Percentiles rank a stretch among this genome's conserved stretches.
phyloP scores from a whole-genome alignment of 805 yeast species.

The Suhomyces prunicola region DNA sequence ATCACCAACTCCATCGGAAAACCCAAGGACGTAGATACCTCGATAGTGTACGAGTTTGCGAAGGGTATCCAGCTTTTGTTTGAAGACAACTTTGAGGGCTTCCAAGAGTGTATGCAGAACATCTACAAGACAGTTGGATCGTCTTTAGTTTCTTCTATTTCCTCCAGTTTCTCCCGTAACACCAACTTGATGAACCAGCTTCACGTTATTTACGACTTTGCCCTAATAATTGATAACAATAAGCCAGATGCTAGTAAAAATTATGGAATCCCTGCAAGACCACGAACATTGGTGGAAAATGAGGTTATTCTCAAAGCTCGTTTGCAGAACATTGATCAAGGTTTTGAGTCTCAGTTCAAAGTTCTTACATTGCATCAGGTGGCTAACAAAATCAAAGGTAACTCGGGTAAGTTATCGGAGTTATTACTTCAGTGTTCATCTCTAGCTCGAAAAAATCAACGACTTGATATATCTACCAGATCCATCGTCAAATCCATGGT shows the following conservation, averaged over 20 bases:
- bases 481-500: constrained; percentile 60
- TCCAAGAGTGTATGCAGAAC: constrained; percentile 41
- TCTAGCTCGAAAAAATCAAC: constrained; percentile 62
- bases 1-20: constrained; percentile 44
- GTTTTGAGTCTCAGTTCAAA: constrained; percentile 57
- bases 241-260: constrained; percentile 7
- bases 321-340: constrained; percentile 35
- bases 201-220: constrained; percentile 35
- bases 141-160: constrained; percentile 43
- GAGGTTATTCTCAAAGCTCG: constrained; percentile 25
- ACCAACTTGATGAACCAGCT: constrained; percentile 34
- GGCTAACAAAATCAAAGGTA: constrained; percentile 24
- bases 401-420: constrained; percentile 40
- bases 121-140: constrained; percentile 62
- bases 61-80: constrained; percentile 51
- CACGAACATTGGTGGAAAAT: constrained; percentile 7
- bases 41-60: constrained; percentile 64
- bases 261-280: not conserved
- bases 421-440: constrained; percentile 59
- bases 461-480: constrained; percentile 70
- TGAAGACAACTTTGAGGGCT: constrained; percentile 26
- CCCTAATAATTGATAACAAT: constrained; percentile 18
- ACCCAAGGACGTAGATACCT: constrained; percentile 49
- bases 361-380: constrained; percentile 59
- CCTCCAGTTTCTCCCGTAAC: constrained; percentile 38